Evolutionary conservation across 2,329 filamentous ascomycete genomes (phyloP), one percentile per base, ranked within the genome.

Genomic region (Ceratocystis huliohia): DNA sequence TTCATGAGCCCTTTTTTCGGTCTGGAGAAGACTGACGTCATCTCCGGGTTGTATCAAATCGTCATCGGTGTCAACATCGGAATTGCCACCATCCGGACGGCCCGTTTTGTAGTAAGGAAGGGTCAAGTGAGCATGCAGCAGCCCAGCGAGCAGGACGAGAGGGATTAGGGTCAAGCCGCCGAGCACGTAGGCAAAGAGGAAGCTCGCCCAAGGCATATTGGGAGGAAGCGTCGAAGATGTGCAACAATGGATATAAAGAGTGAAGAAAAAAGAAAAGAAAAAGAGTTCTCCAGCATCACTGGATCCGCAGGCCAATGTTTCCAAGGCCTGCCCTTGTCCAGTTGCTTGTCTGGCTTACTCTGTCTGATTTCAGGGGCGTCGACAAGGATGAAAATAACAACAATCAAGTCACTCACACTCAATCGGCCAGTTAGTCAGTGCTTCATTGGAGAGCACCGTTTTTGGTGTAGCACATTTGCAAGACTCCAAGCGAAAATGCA

Each of bases 161-260:
- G 92, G 92, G 67, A 96, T 74, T 74, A 96, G 93, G 67, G 92
- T 96, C 73, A 96, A 75, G 72, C 92, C 93, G 76, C 92, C 92
- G 68, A 96, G 77, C 70, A 96, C 74, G 80, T 96, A 96, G 74
- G 88, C 82, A 73, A 88, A 75, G 70, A 95, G 79, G 73, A 93
- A 85, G 71, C 74, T 74, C 41, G 78, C 78, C 77, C 80, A 83
- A 71, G 76, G 78, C 82, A 84, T 84, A 70, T 72, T 46, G 46
- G 45, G 66, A 46, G 37, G 56, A 61, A 63, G 65, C 30, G 30
- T 45, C 20, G 59, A 25, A 20, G 45, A 17, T 15, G 45, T 17
- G 20, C n/a, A 28, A 53, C 44, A 30, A 28, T 37, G 25, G 41
- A 25, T 25, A 44, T 30, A 30, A n/a, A 44, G 64, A 20, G 57